Evolutionary conservation across 108 stramenopile species (phyloP), one percentile per base, ranked within the genome.

Genomic region (Stephanodiscus triporus): DNA sequence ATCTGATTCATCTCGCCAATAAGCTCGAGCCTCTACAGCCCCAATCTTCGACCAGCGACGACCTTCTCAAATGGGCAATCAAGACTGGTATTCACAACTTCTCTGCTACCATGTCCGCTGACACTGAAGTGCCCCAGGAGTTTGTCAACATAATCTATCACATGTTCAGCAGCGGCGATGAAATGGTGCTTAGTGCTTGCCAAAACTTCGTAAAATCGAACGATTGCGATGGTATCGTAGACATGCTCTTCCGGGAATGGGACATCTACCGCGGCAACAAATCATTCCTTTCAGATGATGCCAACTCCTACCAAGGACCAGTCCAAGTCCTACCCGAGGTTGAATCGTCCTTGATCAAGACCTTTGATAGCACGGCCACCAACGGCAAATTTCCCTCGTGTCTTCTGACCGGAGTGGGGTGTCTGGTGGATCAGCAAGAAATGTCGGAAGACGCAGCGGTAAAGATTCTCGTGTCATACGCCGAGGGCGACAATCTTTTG

Each of bases 31-130:
- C 71, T 24, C 38, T 72, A 8, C 30, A 72, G 32, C 59, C 54
- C 26, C 62, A 37, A 37, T 54, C 50, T 16, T 11, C 30, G 7
- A 22, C 47, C 14, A 50, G 37, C 51, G 78, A 79, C 27, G 50
- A 66, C 13, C 24, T 60, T 27, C 71, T 79, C 27, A 79, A 79
- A 42, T 79, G 70, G 71, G 78, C 78, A 0, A 72, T 79, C 48
- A 65, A 79, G 38, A 79, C 71, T n/a, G 78, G 71, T 16, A 38
- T 79, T 19, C 78, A 79, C 63, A 79, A 79, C 59, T 79, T 79
- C 43, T 38, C 20, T 17, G 65, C 78, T 11, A 53, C 27, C 40
- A 32, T 70, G 27, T 22, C 20, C 0, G 36, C 38, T 43, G 38
- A 70, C 42, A 16, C 56, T 57, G 30, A 57, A 7, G 17, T 79